Evolutionary conservation across 2,329 filamentous ascomycete genomes (phyloP), one percentile per base, ranked within the genome.

Genomic region (Ophiostoma sp.): DNA sequence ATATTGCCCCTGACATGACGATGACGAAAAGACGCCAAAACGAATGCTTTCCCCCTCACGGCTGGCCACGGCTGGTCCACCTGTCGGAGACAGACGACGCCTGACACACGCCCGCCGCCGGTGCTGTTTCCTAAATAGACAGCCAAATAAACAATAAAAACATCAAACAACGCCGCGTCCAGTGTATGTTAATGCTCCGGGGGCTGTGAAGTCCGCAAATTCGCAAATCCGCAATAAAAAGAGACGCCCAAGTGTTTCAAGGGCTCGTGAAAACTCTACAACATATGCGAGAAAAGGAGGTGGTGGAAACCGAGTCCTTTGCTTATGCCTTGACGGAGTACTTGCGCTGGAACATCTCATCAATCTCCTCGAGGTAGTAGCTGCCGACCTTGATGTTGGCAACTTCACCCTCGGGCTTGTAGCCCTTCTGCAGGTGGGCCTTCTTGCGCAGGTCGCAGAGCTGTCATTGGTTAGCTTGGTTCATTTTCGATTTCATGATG

Each of bases 291-390:
- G 20, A 20, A 36, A 64, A 36, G 33, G 20, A 65, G 41, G 11
- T 23, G 35, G 33, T 39, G 8, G 62, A 39, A 23, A 20, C 62
- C 62, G 15, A 23, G 27, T 11, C 27, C 23, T 52, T 39, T 15
- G 39, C 35, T 69, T 86, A 94, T 79, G 85, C 89, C 86, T 94
- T 91, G 82, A 94, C 79, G 70, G 84, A 81, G 81, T 95, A 95
- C 78, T 86, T 86, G 76, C 92, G 87, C 83, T 90, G 89, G 89
- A 92, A 95, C 90, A 93, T 93, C 76, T 92, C 90, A 77, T 95
- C 91, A 67, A 95, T 86, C 79, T 89, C 88, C 77, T 87, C 87
- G 71, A 95, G 85, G 82, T 94, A 95, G 83, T 94, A 95, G 31
- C 88, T 88, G 71, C 88, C 89, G 72, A 85, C 81, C 72, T 79